Evolutionary conservation across 495 filamentous ascomycete species (phyloP).

Genomic region (Aspergillus nanangensis): DNA sequence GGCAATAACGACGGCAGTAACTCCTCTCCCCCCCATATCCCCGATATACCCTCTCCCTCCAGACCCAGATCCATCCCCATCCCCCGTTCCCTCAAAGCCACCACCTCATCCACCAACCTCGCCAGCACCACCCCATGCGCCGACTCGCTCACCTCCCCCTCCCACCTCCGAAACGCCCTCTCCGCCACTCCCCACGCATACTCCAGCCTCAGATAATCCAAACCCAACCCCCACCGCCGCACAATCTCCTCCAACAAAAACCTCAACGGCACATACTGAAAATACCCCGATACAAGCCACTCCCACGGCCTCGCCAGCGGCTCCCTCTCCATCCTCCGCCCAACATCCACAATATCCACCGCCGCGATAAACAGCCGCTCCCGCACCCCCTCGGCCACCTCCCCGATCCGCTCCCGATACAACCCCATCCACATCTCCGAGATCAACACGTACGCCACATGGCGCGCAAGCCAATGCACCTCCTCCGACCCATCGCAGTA

Average conservation of each 20-base stretch:
- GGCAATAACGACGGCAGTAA: no score
- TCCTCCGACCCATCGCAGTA: conserved; percentile 4
- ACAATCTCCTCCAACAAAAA: conserved; percentile 7
- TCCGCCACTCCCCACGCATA: conserved; percentile 7
- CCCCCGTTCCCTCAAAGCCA: no score
- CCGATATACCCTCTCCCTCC: no score
- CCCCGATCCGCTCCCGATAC: background rate
- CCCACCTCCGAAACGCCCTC: conserved; percentile 6
- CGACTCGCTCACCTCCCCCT: conserved; percentile 4
- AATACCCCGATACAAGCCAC: conserved; percentile 7
- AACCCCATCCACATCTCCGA: conserved; percentile 12
- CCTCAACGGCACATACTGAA: conserved; percentile 6
- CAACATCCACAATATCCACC: conserved; percentile 8
- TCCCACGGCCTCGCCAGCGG: conserved; percentile 2
- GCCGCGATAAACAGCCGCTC: conserved; percentile 6
- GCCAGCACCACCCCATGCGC: no score
- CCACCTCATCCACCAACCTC: no score
- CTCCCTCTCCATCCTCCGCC: conserved; percentile 3
- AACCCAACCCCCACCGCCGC: no score
- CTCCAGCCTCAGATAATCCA: background rate
- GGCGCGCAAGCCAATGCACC: conserved; percentile 10
- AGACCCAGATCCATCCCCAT: no score
- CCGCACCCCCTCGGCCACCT: background rate
- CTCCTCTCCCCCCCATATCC: no score
- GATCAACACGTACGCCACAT: conserved; percentile 5